Conservation (phyloP, 1,139 yeast genomes). For the Candida sojae region DNA sequence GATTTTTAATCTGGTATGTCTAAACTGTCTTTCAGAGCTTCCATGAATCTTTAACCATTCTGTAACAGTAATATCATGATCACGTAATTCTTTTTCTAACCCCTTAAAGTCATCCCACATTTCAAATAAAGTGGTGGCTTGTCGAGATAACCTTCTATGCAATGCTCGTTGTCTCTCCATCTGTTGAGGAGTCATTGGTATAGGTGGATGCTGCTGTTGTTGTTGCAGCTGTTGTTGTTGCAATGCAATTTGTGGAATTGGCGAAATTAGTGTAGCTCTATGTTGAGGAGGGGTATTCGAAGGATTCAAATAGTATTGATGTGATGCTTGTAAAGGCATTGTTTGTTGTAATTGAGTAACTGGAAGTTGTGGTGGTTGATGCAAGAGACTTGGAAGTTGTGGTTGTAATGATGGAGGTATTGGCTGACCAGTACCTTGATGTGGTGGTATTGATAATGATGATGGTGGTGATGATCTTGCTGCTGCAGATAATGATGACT, state of each 20-base stretch:
- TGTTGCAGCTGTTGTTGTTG: constrained; percentile 1
- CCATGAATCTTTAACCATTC: constrained; percentile 42
- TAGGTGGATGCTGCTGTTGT: constrained; percentile 4
- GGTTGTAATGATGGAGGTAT: not conserved
- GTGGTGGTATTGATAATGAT: no score
- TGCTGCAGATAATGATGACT: not conserved
- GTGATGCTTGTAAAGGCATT: not conserved
- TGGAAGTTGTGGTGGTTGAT: constrained; percentile 7
- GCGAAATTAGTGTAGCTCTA: not conserved
- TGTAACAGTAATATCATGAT: constrained; percentile 30
- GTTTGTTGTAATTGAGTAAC: not conserved
- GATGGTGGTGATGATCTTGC: not conserved
- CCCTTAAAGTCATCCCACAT: constrained; percentile 44
- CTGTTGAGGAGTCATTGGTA: constrained; percentile 12
- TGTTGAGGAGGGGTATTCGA: not conserved
- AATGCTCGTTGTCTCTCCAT: constrained; percentile 24
- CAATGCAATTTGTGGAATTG: not conserved
- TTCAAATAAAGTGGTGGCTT: constrained; percentile 34
- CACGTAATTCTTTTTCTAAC: constrained; percentile 28
- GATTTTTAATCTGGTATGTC: constrained; percentile 36
- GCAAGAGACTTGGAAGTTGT: not conserved
- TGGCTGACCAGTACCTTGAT: no score
- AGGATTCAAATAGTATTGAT: not conserved
- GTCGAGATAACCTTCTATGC: constrained; percentile 30
- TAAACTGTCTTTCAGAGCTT: constrained; percentile 34